These are phyloP conservation scores for Raffaelea arxii DNA, from an alignment of 2,329 filamentous ascomycete genomes.

Conservation along the genomic window DNA sequence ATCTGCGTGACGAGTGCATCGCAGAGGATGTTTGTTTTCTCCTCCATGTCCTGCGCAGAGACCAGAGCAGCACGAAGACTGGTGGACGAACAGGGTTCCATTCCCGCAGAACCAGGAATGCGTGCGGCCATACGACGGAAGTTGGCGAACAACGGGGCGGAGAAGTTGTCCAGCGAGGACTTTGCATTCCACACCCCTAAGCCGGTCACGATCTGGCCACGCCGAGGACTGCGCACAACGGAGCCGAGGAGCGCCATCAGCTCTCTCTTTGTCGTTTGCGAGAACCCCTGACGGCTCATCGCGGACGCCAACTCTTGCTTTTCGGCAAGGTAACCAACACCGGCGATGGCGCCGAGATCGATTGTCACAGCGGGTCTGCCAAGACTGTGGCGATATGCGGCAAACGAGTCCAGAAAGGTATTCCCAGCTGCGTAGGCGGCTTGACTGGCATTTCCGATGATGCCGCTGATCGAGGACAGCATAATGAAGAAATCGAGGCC, in stretches of 20 bases:
- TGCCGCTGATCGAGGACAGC: constrained; percentile 26
- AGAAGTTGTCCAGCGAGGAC: too few relatives aligned
- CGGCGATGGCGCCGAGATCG: constrained; percentile 13
- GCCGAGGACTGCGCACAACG: too few relatives aligned
- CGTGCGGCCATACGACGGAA: too few relatives aligned
- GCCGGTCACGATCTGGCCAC: too few relatives aligned
- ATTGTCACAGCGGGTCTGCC: constrained; percentile 10
- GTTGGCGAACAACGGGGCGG: too few relatives aligned
- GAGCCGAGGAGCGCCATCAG: too few relatives aligned
- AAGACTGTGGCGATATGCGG: neutral
- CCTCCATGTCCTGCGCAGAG: constrained; percentile 27
- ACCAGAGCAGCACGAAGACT: constrained; percentile 12
- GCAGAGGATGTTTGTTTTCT: constrained; percentile 11
- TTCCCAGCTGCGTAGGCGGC: constrained; percentile 29
- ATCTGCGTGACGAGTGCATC: constrained; percentile 8
- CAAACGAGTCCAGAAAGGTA: constrained; percentile 21
- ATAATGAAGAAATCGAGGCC: constrained; percentile 29
- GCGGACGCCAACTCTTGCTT: neutral
- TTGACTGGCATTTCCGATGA: constrained; percentile 25
- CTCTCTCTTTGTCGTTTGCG: too few relatives aligned
- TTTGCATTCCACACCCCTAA: too few relatives aligned
- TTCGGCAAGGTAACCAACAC: constrained; percentile 15
- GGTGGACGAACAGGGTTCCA: neutral
- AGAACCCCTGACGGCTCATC: neutral
- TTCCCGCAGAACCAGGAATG: neutral